A percentile compares a stretch with the other conserved stretches of the same genome.
phyloP scores from a whole-genome alignment of 2,329 filamentous ascomycete genomes.

The Ceratocystis ficicola region DNA sequence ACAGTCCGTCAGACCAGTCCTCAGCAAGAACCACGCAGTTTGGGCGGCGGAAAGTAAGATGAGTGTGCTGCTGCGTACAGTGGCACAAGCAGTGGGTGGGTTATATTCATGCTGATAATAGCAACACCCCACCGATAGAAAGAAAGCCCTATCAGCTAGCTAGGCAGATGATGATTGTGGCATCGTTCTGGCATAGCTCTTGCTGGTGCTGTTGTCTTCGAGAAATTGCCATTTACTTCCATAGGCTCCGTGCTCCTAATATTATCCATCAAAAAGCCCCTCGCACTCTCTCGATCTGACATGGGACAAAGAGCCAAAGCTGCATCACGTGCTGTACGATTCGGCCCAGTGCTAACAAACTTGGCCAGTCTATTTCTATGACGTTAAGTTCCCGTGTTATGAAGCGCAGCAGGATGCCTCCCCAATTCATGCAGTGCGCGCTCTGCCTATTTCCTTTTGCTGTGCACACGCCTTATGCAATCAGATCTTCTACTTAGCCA shows the following conservation, averaged over 20 bases:
- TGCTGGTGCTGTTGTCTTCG: not conserved
- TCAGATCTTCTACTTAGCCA: not conserved
- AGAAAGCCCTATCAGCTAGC: not conserved
- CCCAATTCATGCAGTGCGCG: not conserved
- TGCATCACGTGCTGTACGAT: slow-evolving; percentile 6
- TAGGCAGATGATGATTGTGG: not conserved
- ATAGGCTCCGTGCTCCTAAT: not conserved
- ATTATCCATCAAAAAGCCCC: not conserved
- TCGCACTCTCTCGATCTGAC: not conserved
- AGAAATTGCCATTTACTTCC: not conserved
- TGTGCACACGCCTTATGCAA: not conserved
- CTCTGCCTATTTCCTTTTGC: not conserved
- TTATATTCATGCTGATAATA: not conserved
- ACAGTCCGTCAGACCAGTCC: not conserved
- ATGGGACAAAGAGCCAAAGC: not conserved
- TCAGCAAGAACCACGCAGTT: not conserved
- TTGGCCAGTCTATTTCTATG: no score
- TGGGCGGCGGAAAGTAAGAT: no score
- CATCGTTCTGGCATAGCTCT: not conserved
- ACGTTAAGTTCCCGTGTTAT: no score
- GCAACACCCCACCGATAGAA: not conserved
- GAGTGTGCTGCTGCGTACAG: no score
- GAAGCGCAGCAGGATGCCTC: no score
- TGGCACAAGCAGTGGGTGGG: not conserved
- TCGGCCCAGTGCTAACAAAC: no score